phyloP scores from a whole-genome alignment of 495 filamentous ascomycete genomes.

The Penicillium coprophilum region DNA sequence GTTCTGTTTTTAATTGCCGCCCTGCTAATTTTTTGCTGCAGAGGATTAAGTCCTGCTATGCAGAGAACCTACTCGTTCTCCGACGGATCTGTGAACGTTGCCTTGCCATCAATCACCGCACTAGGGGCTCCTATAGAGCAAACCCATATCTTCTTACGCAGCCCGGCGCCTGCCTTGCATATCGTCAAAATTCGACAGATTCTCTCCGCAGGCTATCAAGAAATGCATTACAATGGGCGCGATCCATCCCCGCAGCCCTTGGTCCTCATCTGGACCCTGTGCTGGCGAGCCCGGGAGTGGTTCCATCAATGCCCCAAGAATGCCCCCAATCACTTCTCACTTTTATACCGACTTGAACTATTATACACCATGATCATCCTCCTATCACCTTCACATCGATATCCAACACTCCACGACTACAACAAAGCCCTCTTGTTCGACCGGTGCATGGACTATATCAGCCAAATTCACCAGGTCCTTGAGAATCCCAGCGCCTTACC shows the following conservation, averaged over 20 bases:
- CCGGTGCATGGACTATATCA: slow-evolving; percentile 68
- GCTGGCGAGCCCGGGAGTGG: slow-evolving; percentile 66
- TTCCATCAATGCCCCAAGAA: slow-evolving; percentile 57
- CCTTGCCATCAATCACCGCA: slow-evolving; percentile 44
- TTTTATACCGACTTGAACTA: slow-evolving; percentile 76
- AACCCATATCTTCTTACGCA: slow-evolving; percentile 49
- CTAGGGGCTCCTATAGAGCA: slow-evolving; percentile 33
- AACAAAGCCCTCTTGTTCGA: slow-evolving; percentile 78
- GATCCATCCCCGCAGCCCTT: slow-evolving; percentile 59
- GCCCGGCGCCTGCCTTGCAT: slow-evolving; percentile 53
- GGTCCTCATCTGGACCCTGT: slow-evolving; percentile 62
- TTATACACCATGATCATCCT: slow-evolving; percentile 84
- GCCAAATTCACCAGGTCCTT: slow-evolving; percentile 41
- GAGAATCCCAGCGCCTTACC: slow-evolving; percentile 33
- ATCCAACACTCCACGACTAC: slow-evolving; percentile 63
- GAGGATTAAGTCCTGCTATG: slow-evolving; percentile 77
- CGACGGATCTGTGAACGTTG: slow-evolving; percentile 79
- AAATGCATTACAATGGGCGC: slow-evolving; percentile 69
- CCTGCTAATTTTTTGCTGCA: slow-evolving; percentile 30
- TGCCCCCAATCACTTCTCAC: slow-evolving; percentile 57
- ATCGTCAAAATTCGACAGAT: slow-evolving; percentile 74
- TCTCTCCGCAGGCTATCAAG: slow-evolving; percentile 80
- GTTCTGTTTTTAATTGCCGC: not conserved
- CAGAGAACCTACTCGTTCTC: slow-evolving; percentile 85
- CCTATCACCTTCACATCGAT: slow-evolving; percentile 68